Evolutionary conservation across 2,329 filamentous ascomycete species (phyloP).

Genomic region (Neopestalotiopsis clavispora): DNA sequence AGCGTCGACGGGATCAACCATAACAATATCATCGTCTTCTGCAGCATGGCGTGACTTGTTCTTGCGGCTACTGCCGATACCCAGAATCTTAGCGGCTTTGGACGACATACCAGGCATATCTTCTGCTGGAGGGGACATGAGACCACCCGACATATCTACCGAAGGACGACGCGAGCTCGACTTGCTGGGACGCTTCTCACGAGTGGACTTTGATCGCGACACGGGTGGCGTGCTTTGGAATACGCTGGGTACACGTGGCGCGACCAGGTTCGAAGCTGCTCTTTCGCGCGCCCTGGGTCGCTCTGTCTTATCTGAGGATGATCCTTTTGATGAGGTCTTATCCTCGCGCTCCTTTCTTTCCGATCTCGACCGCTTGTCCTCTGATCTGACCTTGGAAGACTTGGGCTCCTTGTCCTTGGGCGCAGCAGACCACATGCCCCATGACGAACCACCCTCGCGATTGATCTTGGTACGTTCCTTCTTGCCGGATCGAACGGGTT

Average conservation of each 20-base stretch:
- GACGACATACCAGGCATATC: conserved; percentile 67
- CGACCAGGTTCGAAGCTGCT: conserved; percentile 45
- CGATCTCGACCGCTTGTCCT: conserved; percentile 57
- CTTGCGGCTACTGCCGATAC: conserved; percentile 56
- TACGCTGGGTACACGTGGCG: conserved; percentile 64
- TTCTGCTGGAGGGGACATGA: conserved; percentile 76
- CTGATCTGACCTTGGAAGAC: conserved; percentile 63
- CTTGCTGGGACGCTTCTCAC: conserved; percentile 65
- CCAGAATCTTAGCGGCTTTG: conserved; percentile 80
- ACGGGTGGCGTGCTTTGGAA: conserved; percentile 72
- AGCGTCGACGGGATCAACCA: conserved; percentile 48
- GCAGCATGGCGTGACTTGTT: conserved; percentile 47
- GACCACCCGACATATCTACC: conserved; percentile 65
- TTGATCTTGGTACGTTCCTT: conserved; percentile 81
- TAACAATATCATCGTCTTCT: conserved; percentile 56
- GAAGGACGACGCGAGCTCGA: conserved; percentile 71
- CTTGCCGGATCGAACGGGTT: conserved; percentile 63
- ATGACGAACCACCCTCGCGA: conserved; percentile 70
- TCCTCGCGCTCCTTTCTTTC: conserved; percentile 66
- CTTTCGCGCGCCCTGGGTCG: conserved; percentile 36
- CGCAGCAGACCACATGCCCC: conserved; percentile 75
- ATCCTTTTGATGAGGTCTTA: conserved; percentile 67
- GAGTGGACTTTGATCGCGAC: conserved; percentile 71
- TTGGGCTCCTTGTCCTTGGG: conserved; percentile 62
- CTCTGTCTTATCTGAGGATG: conserved; percentile 73